Evolutionary conservation across 2,329 filamentous ascomycete genomes (phyloP), one percentile per base, ranked within the genome.

Genomic region (Tolypocladium endophyticum): DNA sequence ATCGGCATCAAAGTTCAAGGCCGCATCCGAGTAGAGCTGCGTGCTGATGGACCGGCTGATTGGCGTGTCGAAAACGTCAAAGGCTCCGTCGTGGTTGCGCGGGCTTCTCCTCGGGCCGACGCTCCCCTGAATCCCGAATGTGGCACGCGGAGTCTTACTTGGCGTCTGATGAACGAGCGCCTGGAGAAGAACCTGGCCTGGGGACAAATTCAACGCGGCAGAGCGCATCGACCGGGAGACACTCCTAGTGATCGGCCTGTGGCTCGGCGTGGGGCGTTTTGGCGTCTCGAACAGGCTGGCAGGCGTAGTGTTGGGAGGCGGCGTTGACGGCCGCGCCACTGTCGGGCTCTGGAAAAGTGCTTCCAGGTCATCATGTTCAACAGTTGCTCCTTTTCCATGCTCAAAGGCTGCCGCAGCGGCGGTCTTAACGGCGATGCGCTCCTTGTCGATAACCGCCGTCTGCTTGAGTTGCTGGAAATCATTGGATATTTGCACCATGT

Each of bases 281-380:
- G 85, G 84, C 3, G 86, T 87, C 70, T 86, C 86, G 70, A 86
- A 84, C 2, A 74, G 73, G 57, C 76, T 77, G 41, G 76, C 72
- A 60, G 77, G 74, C 69, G 79, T 81, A 5, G 71, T 65, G 50
- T 73, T 78, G 5, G 81, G 82, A 61, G 79, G 79, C 61, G 79
- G 83, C 4, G 78, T 86, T 58, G 76, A 86, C 58, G 73, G 78
- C 65, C 79, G 70, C 65, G 68, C 63, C 35, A 65, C 59, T 59
- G 75, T 76, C 62, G 73, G 81, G 67, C 76, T 87, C 60, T 87
- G 85, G 66, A 94, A 92, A 5, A 94, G 79, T 56, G 81, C 78
- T 47, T 84, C 81, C 7, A 89, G 71, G 41, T 82, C 80, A 62
- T 86, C 81, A 57, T 84, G 78, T 7, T 75, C 69, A 25, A 70